These are phyloP conservation scores for Auxenochlorella pyrenoidosa DNA, from an alignment of 139 green algal species.

Conservation along the genomic window DNA sequence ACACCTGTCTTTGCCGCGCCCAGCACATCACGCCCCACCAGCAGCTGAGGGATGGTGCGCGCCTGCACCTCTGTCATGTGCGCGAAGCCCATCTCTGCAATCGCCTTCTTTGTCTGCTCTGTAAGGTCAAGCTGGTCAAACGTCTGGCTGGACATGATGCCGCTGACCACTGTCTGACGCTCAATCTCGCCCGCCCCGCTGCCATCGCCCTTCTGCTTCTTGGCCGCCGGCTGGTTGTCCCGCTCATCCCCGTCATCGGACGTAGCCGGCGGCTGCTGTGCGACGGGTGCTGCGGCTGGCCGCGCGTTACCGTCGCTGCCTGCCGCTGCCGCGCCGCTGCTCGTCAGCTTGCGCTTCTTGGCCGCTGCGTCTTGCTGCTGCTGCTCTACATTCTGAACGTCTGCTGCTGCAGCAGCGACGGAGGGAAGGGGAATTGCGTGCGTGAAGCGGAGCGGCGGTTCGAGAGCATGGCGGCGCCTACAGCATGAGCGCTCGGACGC, in stretches of 20 bases:
- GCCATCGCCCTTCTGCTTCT: slow-evolving; percentile 27
- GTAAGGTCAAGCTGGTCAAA: slow-evolving; percentile 84
- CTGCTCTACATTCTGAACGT: neutral
- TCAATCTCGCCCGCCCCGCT: neutral
- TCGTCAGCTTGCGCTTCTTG: slow-evolving; percentile 20
- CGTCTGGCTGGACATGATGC: slow-evolving; percentile 47
- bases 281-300: neutral
- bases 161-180: slow-evolving; percentile 29
- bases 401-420: neutral
- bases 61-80: slow-evolving; percentile 98
- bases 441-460: neutral
- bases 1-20: slow-evolving; percentile 91
- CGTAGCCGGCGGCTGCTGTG: neutral
- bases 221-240: neutral
- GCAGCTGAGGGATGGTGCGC: slow-evolving; percentile 90
- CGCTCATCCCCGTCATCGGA: neutral
- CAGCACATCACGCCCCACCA: slow-evolving; percentile 94
- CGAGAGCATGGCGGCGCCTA: neutral
- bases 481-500: too few species aligned
- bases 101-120: slow-evolving; percentile 64
- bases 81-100: slow-evolving; percentile 83
- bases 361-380: neutral
- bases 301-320: neutral
- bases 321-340: neutral
- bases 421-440: neutral